Conservation (phyloP, 805 yeast genomes). For the Spathaspora sp. region DNA sequence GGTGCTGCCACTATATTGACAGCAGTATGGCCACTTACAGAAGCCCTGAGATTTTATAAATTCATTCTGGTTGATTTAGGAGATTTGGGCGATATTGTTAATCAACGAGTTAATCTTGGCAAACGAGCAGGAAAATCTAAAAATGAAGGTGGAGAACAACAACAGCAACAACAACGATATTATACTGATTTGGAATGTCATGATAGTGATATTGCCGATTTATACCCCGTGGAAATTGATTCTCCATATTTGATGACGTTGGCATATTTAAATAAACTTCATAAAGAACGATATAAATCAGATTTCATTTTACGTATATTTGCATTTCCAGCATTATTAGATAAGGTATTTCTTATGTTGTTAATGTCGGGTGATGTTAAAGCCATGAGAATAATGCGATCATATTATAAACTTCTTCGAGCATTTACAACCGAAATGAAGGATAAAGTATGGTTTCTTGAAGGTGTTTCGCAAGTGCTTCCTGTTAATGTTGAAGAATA, state of each 20-base stretch:
- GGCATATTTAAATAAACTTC: slow-evolving; percentile 80
- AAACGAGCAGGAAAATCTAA: slow-evolving; percentile 7
- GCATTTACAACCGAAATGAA: slow-evolving; percentile 83
- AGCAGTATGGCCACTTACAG: slow-evolving; percentile 88
- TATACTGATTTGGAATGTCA: slow-evolving; percentile 71
- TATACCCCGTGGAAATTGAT: slow-evolving; percentile 78
- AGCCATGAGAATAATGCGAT: slow-evolving; percentile 89
- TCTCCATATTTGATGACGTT: slow-evolving; percentile 87
- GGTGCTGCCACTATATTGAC: slow-evolving; percentile 95
- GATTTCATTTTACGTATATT: slow-evolving; percentile 85
- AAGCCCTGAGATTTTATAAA: slow-evolving; percentile 39
- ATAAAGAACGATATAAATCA: slow-evolving; percentile 75
- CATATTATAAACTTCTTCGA: slow-evolving; percentile 77
- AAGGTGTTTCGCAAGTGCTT: slow-evolving; percentile 82
- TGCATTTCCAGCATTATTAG: slow-evolving; percentile 90
- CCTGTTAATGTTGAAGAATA: slow-evolving; percentile 92
- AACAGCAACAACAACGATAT: slow-evolving; percentile 24
- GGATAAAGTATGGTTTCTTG: slow-evolving; percentile 89
- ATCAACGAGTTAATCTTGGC: slow-evolving; percentile 30
- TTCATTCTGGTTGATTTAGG: slow-evolving; percentile 77
- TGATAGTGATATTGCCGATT: slow-evolving; percentile 78
- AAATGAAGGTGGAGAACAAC: slow-evolving; percentile 16
- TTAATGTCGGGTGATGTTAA: slow-evolving; percentile 80
- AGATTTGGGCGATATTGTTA: slow-evolving; percentile 75
- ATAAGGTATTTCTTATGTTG: slow-evolving; percentile 70